Evolutionary conservation across 495 filamentous ascomycete species (phyloP), one percentile per base, ranked within the genome.

Genomic region (Talaromyces proteolyticus): DNA sequence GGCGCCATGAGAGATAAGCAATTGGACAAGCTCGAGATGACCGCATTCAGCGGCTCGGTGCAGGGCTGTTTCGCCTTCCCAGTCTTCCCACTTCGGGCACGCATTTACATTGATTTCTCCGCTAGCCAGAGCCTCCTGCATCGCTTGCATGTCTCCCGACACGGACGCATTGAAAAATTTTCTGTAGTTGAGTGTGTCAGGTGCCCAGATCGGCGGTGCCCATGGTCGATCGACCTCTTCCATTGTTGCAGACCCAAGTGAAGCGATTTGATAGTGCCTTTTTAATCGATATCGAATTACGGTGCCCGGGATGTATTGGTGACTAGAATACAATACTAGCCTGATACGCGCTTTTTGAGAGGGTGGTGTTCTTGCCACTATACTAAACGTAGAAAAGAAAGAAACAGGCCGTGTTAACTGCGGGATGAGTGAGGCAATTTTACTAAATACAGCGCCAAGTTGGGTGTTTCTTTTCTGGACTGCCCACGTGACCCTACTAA

Each of bases 311-410:
- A 51, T 68, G 60, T 50, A 49, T 53, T 44, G 26, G 43, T 43
- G 59, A 67, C 42, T 54, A 67, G 61, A 40, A 40, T 4, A 40
- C 16, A 40, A 40, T 40, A 40, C 38, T 40, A 40, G 16, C 16
- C n/a, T 40, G 38, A 18, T 40, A 36, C 29, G 29, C 29, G 29
- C 29, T 36, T 36, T 36, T 36, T 6, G 29, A 36, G 29, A 36
- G 6, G 6, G 38, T 40, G 38, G n/a, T 16, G 38, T 16, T 40
- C 38, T 7, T 40, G 38, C 38, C 38, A 40, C 38, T 6, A n/a
- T 40, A 6, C 38, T 40, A 40, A 40, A 40, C n/a, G 16, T n/a
- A 40, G 12, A 36, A 36, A 36, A 36, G 29, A 40, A 40, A 40
- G 38, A 40, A 40, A 40, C 38, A 40, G 38, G 6, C 17, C 6